Conservation (phyloP, 495 filamentous ascomycete genomes). For the Sphaerosporella brunnea region DNA sequence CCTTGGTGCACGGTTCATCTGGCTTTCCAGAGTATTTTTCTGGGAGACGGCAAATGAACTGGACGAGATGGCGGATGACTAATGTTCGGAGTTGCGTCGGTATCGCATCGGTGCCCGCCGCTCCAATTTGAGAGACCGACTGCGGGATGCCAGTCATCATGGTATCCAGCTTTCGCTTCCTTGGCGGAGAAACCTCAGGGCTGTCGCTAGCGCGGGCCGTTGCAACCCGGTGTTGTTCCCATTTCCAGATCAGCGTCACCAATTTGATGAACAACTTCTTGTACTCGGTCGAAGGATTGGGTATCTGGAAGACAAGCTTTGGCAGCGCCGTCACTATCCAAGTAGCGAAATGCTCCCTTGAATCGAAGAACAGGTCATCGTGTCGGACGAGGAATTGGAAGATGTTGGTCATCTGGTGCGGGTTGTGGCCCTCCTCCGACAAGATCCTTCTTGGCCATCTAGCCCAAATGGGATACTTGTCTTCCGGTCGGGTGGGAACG, state of each 20-base stretch:
- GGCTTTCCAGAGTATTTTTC: constrained; percentile 53
- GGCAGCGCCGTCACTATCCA: constrained; percentile 74
- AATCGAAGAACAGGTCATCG: constrained; percentile 85
- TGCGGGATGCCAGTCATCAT: constrained; percentile 31
- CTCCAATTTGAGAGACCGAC: constrained; percentile 36
- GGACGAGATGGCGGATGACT: constrained; percentile 81
- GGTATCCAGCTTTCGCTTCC: constrained; percentile 42
- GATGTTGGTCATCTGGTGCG: constrained; percentile 91
- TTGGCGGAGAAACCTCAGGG: constrained; percentile 21
- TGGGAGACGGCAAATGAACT: constrained; percentile 79
- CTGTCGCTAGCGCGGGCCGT: constrained; percentile 12
- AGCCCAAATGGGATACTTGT: constrained; percentile 63
- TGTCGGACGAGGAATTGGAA: constrained; percentile 92
- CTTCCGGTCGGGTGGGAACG: constrained; percentile 34
- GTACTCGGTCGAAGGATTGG: constrained; percentile 77
- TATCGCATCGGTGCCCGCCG: constrained; percentile 36
- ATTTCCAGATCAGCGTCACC: constrained; percentile 74
- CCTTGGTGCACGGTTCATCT: constrained; percentile 63
- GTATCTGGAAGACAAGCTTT: constrained; percentile 61
- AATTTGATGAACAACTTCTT: constrained; percentile 83
- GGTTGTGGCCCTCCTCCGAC: constrained; percentile 87
- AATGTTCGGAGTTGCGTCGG: constrained; percentile 46
- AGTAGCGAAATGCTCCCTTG: constrained; percentile 71
- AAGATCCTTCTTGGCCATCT: constrained; percentile 80
- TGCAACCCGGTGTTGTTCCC: constrained; percentile 62